A percentile compares a stretch with the other conserved stretches of the same genome.
These are phyloP conservation scores for Turnera subulata DNA, from an alignment of 345 rosid genomes.

Conservation along the genomic window DNA sequence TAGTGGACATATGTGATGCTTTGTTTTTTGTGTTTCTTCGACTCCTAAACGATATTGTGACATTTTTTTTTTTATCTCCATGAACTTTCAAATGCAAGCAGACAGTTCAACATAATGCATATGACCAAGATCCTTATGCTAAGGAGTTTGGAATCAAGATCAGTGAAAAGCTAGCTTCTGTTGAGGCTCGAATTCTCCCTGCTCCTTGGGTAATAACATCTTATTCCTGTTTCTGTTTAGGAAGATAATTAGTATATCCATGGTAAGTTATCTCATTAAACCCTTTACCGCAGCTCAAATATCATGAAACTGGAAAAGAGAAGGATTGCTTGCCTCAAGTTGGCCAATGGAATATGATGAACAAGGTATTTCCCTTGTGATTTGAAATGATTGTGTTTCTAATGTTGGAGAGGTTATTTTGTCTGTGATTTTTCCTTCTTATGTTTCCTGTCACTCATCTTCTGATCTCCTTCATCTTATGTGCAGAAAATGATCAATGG, in stretches of 20 bases:
- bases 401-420: not conserved
- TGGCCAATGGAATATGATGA: slow-evolving; percentile 99
- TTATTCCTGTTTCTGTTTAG: not conserved
- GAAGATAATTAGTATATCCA: not conserved
- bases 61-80: slow-evolving; percentile 5
- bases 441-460: slow-evolving; percentile 10
- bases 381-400: not conserved
- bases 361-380: slow-evolving; percentile 52
- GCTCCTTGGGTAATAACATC: slow-evolving; percentile 83
- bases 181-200: slow-evolving; percentile 99
- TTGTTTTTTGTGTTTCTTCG: not conserved
- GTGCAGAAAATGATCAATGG: slow-evolving; percentile 95
- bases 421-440: not conserved
- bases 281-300: slow-evolving; percentile 64
- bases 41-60: not conserved
- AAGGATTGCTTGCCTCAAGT: slow-evolving; percentile 97
- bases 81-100: slow-evolving; percentile 26
- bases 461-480: slow-evolving; percentile 8
- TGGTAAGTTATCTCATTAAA: slow-evolving; percentile 9
- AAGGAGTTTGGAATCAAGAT: slow-evolving; percentile 94
- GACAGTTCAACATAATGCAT: slow-evolving; percentile 90
- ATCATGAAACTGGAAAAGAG: slow-evolving; percentile 96
- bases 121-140: slow-evolving; percentile 92
- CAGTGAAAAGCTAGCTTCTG: slow-evolving; percentile 86
- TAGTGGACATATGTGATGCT: too few species aligned